Evolutionary conservation across 257 asterid genomes (phyloP), one percentile per base, ranked within the genome.

Genomic region (Capsicum pubescens): DNA sequence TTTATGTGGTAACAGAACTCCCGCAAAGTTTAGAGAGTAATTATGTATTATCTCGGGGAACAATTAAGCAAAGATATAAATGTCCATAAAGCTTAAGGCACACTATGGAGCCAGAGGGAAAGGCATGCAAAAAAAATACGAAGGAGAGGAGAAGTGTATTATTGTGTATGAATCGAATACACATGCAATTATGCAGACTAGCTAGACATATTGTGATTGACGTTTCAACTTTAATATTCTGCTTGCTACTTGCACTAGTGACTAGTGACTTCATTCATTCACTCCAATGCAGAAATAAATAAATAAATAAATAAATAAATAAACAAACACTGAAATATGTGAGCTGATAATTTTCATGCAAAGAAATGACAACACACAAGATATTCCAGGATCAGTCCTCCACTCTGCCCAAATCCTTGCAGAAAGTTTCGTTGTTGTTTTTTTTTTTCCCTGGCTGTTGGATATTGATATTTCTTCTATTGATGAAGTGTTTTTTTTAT

Each of bases 171-270:
- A 21, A 21, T 21, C 12, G 21, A 21, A 39, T 16, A 55, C 9
- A 55, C 61, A 44, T 76, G 57, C 60, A 42, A 60, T 8, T 16
- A 56, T 42, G 8, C 7, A 19, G 56, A 55, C n/a, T 46, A 13
- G 84, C n/a, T 46, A 13, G 84, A 42, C 61, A 19, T 32, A 66
- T 60, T 48, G 61, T 81, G 78, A 48, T 63, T 63, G 84, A 81
- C 78, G 78, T 81, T 42, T 60, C 84, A 26, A 46, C 26, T 81
- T 81, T 80, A 80, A 80, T 79, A n/a, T 68, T 48, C 78, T 81
- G 58, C 3, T 14, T 15, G 74, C 59, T 81, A n/a, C 36, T 52
- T 21, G 57, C 44, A 52, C 48, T 58, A 46, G 63, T 56, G 59
- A 13, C 9, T 63, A n/a, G 68, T 56, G 74, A 48, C 57, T 81